These are phyloP conservation scores for Chiua virens DNA, from an alignment of 768 basidiomycete species.

Conservation along the genomic window DNA sequence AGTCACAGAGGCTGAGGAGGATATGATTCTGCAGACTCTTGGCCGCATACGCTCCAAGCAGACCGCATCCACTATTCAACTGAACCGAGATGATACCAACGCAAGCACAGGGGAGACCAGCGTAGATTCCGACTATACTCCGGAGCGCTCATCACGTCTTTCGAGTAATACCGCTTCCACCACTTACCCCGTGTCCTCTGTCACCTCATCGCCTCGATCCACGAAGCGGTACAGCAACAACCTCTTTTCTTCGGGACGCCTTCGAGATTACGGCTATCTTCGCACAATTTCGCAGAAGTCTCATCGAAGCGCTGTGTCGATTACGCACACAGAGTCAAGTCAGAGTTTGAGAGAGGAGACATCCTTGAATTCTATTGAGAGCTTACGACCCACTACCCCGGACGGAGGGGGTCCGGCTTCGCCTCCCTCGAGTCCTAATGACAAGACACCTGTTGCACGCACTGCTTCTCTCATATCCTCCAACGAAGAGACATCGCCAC, in stretches of 20 bases:
- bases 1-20: conserved; percentile 81
- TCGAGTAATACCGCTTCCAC: conserved; percentile 39
- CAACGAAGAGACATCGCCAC: conserved; percentile 28
- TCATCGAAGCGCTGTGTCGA: conserved; percentile 37
- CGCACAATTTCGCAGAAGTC: conserved; percentile 52
- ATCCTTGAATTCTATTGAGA: conserved; percentile 43
- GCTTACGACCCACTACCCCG: conserved; percentile 55
- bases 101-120: conserved; percentile 16
- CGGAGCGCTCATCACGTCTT: conserved; percentile 34
- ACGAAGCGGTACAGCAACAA: conserved; percentile 83
- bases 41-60: conserved; percentile 48
- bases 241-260: conserved; percentile 77
- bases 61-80: conserved; percentile 18
- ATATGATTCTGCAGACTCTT: conserved; percentile 78
- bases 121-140: conserved; percentile 31
- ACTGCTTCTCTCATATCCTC: conserved; percentile 43
- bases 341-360: conserved; percentile 47
- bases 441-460: conserved; percentile 38
- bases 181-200: conserved; percentile 39
- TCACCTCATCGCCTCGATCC: conserved; percentile 44
- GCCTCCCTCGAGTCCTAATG: conserved; percentile 43
- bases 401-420: conserved; percentile 47
- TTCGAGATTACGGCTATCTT: conserved; percentile 73
- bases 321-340: conserved; percentile 48
- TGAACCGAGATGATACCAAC: conserved; percentile 18